Evolutionary conservation across 306 rosid genomes (phyloP).

Genomic region (Trichosanthes truncata): DNA sequence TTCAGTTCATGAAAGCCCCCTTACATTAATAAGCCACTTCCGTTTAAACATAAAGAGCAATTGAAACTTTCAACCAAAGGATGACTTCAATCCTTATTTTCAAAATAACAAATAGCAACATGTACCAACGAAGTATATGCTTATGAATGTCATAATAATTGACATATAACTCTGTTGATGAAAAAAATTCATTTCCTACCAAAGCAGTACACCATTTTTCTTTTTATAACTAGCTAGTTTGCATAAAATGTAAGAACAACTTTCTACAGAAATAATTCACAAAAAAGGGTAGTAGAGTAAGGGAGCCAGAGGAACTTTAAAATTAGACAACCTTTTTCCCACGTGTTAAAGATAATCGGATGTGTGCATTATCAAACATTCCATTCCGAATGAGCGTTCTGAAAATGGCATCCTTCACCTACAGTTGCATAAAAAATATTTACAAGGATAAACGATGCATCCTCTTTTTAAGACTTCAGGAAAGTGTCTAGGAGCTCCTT

Average conservation of each 20-base stretch:
- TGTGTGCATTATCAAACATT: slow-evolving; percentile 76
- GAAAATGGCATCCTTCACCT: slow-evolving; percentile 83
- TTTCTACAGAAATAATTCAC: neutral
- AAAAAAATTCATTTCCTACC: neutral
- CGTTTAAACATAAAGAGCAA: neutral
- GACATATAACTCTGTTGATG: neutral
- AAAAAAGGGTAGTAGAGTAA: neutral
- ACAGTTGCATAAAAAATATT: slow-evolving; percentile 12
- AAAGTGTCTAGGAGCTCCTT: neutral
- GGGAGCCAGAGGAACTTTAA: neutral
- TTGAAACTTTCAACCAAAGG: neutral
- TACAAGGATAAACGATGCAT: neutral
- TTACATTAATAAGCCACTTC: neutral
- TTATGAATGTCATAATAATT: neutral
- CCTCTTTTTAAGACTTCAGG: neutral
- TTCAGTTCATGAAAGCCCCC: neutral
- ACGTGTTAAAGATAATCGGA: slow-evolving; percentile 68
- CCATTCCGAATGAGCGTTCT: slow-evolving; percentile 63
- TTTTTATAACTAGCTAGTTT: neutral
- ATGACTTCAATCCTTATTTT: neutral
- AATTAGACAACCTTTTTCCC: slow-evolving; percentile 53
- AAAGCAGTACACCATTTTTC: neutral
- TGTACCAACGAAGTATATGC: neutral
- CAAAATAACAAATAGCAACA: neutral
- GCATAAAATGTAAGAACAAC: neutral